Base-by-base conservation (phyloP, 306 rosid genomes). In the Boehmeria nivea region DNA sequence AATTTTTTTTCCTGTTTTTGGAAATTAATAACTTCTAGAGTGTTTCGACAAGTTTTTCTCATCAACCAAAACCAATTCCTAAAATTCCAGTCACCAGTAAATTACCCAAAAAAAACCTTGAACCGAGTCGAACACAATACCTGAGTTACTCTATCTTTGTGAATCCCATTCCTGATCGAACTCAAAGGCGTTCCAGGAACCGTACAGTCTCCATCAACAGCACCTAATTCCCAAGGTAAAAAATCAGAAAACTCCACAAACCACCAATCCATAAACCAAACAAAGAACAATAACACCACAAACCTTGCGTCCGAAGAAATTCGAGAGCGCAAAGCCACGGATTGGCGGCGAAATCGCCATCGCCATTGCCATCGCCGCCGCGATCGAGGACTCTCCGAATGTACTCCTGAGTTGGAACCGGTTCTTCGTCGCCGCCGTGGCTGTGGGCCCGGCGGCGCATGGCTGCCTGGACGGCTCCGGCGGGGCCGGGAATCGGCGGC, bases 401-500 rank as follows among this genome's bases (percentile, higher is more conserved):
- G 34, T 64, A 79, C 71, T 89, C 88, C 59, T 89, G 95, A 28
- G 95, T 89, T 45, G 89, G 80, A 14, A 83, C 7, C 9, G 63
- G 63, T 3, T 72, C 77, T 27, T 60, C 65, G 12, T 70, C 61
- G 26, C 14, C 56, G 21, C 8, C 51, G 8, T 14, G 21, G 48
- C 18, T 40, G 8, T n/a, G 66, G 53, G 62, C 56, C 68, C 72
- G 65, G 27, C 79, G 94, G 50, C 67, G 78, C 79, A 82, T 80
- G 46, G 87, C 94, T 5, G 82, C 68, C 59, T 87, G 98, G 27
- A 84, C 66, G 0, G 75, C 72, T 34, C 94, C 88, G 56, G 97
- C 97, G 5, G 95, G 98, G 3, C 94, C 95, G 0, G 94, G 91
- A 78, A 90, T 79, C 23, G 75, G 72, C 11, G 18, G 27, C 23